Percentiles rank a stretch among this genome's conserved stretches.
phyloP scores from a whole-genome alignment of 441 rosid genomes.

The Bruguiera hainesii region DNA sequence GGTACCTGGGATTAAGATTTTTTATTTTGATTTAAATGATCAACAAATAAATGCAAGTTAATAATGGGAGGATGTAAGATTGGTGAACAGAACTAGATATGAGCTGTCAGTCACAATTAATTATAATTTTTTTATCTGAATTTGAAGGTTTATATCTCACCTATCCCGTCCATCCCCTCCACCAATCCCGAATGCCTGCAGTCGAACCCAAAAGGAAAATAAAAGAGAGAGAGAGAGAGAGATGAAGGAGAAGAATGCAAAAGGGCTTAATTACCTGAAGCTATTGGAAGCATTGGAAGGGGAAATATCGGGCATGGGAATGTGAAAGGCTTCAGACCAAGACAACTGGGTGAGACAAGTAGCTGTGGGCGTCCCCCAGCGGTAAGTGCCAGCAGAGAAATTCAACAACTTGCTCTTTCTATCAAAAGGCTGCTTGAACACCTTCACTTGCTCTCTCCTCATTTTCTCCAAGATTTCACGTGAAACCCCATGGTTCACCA shows the following conservation, averaged over 20 bases:
- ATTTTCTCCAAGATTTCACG: conserved; percentile 58
- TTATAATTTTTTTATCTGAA: too few relatives aligned
- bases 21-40: too few relatives aligned
- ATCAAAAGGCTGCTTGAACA: conserved; percentile 63
- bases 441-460: conserved; percentile 61
- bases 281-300: conserved; percentile 29
- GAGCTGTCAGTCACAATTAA: too few relatives aligned
- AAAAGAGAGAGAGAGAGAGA: neutral
- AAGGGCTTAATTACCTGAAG: conserved; percentile 45
- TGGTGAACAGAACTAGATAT: too few relatives aligned
- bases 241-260: neutral
- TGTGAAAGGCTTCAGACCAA: conserved; percentile 96
- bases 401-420: conserved; percentile 46
- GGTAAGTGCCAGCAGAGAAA: conserved; percentile 67
- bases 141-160: too few relatives aligned
- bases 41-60: too few relatives aligned
- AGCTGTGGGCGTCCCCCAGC: conserved; percentile 90
- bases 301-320: conserved; percentile 63
- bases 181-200: neutral
- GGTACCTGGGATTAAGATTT: too few relatives aligned
- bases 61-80: too few relatives aligned
- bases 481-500: conserved; percentile 78
- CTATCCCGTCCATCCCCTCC: too few relatives aligned
- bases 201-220: neutral
- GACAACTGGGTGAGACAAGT: conserved; percentile 61